Evolutionary conservation across 148 eudicot genomes (phyloP).

Genomic region (Persicaria tinctoria): DNA sequence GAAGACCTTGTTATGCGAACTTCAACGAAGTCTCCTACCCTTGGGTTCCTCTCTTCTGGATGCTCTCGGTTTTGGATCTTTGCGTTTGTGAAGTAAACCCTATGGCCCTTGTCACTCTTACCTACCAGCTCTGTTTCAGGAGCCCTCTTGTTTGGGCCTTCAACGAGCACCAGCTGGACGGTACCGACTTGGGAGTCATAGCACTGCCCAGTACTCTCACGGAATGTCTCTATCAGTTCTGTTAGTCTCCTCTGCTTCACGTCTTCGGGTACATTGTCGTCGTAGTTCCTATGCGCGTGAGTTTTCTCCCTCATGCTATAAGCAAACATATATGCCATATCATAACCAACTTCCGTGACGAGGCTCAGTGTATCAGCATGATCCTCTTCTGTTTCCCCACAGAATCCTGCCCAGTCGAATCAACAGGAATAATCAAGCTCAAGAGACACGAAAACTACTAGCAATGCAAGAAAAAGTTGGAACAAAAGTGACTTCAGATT

Average conservation of each 20-base stretch:
- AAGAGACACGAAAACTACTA: not conserved
- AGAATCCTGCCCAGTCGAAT: slow-evolving; percentile 49
- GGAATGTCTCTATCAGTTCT: slow-evolving; percentile 79
- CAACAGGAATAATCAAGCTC: not conserved
- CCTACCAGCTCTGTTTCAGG: slow-evolving; percentile 89
- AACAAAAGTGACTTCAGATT: too few species aligned
- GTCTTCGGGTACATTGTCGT: slow-evolving; percentile 73
- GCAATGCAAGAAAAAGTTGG: not conserved
- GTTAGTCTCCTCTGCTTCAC: slow-evolving; percentile 83
- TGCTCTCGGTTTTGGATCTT: slow-evolving; percentile 43
- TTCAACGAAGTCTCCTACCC: slow-evolving; percentile 76
- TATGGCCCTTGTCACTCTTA: slow-evolving; percentile 88
- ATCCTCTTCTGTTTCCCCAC: slow-evolving; percentile 90
- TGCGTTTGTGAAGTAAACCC: slow-evolving; percentile 45
- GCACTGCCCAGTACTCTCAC: slow-evolving; percentile 80
- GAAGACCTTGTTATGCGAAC: slow-evolving; percentile 62
- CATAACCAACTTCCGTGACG: slow-evolving; percentile 67
- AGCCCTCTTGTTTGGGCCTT: slow-evolving; percentile 94
- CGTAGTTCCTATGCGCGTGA: slow-evolving; percentile 86
- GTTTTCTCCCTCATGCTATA: slow-evolving; percentile 99
- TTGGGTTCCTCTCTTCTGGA: slow-evolving; percentile 40
- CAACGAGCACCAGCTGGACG: slow-evolving; percentile 79
- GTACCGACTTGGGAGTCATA: slow-evolving; percentile 77
- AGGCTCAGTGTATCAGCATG: slow-evolving; percentile 72
- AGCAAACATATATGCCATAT: slow-evolving; percentile 99